Percentiles rank a stretch among this genome's conserved stretches.
Conservation (phyloP, 2,329 filamentous ascomycete species). For the Diaporthe capsici region DNA sequence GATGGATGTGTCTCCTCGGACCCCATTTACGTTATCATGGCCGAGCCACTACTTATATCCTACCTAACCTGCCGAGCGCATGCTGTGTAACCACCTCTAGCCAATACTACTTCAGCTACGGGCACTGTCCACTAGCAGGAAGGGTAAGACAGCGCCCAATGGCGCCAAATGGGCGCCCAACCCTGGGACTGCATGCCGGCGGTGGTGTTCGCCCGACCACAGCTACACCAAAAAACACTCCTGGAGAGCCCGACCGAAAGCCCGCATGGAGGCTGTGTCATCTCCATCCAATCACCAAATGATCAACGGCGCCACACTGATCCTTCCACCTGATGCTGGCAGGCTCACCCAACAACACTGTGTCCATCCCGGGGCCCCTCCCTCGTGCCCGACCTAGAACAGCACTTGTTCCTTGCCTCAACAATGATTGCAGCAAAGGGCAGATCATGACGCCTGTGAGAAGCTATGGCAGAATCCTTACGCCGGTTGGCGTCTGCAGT, state of each 20-base stretch:
- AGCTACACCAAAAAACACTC: background rate
- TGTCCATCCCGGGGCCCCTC: background rate
- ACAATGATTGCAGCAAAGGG: background rate
- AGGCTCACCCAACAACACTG: background rate
- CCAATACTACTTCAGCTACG: background rate
- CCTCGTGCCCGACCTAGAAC: background rate
- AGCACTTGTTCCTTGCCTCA: background rate
- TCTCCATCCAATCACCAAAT: background rate
- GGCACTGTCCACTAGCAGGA: background rate
- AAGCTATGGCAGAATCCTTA: background rate
- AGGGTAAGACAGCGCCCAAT: background rate
- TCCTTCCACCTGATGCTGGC: background rate
- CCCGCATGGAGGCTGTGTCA: background rate
- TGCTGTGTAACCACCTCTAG: background rate
- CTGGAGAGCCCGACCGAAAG: background rate
- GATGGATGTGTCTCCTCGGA: background rate
- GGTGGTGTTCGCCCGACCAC: no score
- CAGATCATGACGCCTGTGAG: background rate
- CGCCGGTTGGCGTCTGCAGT: background rate
- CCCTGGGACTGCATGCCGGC: no score
- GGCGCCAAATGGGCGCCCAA: no score
- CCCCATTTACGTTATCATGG: background rate
- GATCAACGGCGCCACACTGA: background rate
- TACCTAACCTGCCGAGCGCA: background rate
- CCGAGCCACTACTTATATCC: background rate